Evolutionary conservation across 2,329 filamentous ascomycete genomes (phyloP).

Genomic region (Fusarium sp.): DNA sequence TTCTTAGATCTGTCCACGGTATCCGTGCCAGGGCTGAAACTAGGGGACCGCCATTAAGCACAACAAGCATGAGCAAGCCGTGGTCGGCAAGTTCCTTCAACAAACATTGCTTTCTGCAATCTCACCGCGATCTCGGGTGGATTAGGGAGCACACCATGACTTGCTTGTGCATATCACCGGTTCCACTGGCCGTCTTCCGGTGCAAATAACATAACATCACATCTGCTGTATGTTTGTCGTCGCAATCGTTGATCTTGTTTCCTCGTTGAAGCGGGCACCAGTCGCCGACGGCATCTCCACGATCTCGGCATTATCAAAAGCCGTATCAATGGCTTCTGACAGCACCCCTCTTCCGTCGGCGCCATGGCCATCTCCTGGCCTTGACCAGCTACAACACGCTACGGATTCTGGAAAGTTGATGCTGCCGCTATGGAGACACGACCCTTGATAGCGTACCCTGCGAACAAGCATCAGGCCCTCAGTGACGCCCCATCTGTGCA

Average conservation of each 20-base stretch:
- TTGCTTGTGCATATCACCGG: slow-evolving; percentile 32
- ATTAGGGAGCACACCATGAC: slow-evolving; percentile 30
- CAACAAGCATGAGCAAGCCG: slow-evolving; percentile 5
- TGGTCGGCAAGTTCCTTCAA: slow-evolving; percentile 12
- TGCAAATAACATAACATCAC: slow-evolving; percentile 17
- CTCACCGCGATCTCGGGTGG: slow-evolving; percentile 43
- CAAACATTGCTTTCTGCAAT: slow-evolving; percentile 15
- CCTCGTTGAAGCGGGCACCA: slow-evolving; percentile 41
- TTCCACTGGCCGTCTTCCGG: slow-evolving; percentile 39
- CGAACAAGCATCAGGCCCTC: slow-evolving; percentile 36
- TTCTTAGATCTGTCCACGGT: background rate
- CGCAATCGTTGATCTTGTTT: slow-evolving; percentile 44
- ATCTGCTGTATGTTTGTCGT: slow-evolving; percentile 28
- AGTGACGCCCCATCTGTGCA: slow-evolving; percentile 44
- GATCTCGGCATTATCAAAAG: slow-evolving; percentile 6
- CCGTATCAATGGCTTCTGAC: slow-evolving; percentile 6
- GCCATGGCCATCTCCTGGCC: slow-evolving; percentile 5
- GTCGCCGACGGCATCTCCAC: slow-evolving; percentile 20
- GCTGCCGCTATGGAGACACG: slow-evolving; percentile 17
- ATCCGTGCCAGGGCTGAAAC: slow-evolving; percentile 8
- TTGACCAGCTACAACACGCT: slow-evolving; percentile 20
- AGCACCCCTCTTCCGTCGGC: slow-evolving; percentile 36
- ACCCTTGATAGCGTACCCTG: slow-evolving; percentile 39
- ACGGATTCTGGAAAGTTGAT: slow-evolving; percentile 14
- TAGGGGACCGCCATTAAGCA: slow-evolving; percentile 25